Evolutionary conservation across 2,329 filamentous ascomycete genomes (phyloP).

Genomic region (Penicillium corylophilum): DNA sequence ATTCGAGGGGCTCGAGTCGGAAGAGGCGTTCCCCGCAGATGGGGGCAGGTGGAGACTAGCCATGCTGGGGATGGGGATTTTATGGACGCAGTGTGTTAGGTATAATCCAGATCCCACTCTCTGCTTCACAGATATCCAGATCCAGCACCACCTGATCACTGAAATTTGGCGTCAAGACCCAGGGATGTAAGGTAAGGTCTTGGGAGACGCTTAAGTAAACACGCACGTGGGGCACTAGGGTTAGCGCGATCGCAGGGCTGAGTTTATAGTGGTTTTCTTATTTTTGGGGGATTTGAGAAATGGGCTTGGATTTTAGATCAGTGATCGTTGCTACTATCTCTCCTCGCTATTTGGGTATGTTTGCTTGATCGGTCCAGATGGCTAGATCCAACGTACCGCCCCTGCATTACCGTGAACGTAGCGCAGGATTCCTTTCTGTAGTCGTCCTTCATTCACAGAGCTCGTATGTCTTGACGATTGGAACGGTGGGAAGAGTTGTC

Average conservation of each 20-base stretch:
- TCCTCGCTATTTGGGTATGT: not conserved
- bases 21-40: slow-evolving; percentile 27
- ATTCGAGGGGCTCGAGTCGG: slow-evolving; percentile 27
- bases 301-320: too few species aligned
- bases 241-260: not conserved
- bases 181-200: slow-evolving; percentile 1
- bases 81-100: not conserved
- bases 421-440: not conserved
- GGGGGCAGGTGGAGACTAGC: slow-evolving; percentile 24
- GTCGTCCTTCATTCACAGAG: not conserved
- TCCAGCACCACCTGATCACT: not conserved
- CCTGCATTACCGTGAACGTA: not conserved
- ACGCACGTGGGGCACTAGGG: slow-evolving; percentile 12
- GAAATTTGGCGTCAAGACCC: not conserved
- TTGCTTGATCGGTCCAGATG: not conserved
- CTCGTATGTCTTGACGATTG: not conserved
- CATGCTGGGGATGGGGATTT: slow-evolving; percentile 19
- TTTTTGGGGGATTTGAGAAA: not conserved
- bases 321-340: not conserved
- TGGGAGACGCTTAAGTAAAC: slow-evolving; percentile 11
- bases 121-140: not conserved
- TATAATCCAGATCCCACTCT: too few species aligned
- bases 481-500: not conserved
- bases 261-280: not conserved
- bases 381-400: not conserved